Base-by-base conservation (phyloP, 1,139 yeast species). In the Taphrina wiesneri region DNA sequence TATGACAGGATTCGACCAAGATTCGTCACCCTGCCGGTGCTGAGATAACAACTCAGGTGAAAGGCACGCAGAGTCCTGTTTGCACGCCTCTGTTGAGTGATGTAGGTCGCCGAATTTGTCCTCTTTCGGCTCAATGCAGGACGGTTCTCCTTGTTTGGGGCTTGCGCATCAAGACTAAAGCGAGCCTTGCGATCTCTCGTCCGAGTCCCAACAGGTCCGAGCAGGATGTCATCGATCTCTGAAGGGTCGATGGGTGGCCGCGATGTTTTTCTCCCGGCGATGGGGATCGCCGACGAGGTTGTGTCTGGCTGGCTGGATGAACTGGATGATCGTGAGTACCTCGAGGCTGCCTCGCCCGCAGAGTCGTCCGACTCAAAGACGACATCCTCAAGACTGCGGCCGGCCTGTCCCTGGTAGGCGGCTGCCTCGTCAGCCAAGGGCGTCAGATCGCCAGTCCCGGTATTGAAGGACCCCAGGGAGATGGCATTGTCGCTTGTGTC, bases 11-110 rank as follows among this genome's bases (percentile, higher is more conserved):
- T 17, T 11, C 60, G 53, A 23, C 65, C 68, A n/a, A 66, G 41
- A 28, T 67, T 64, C 25, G 67, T 66, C 41, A 67, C 39, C 13
- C 69, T 53, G 7, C 67, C 67, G 34, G 56, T 65, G 49, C 64
- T 49, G 26, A 61, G 32, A 21, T 56, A 67, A 45, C 59, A 56
- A 52, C 32, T 60, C 19, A 53, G 30, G 23, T 62, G 65, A 15
- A 62, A 53, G 19, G 56, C 53, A 15, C 60, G 60, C 53, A 62
- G 34, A 0, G 25, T 51, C 5, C 53, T 46, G 32, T 39, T 52
- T 7, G 65, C 56, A 11, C 60, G 62, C 21, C 66, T 32, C 32
- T 54, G 60, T 4, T 26, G 54, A 23, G 17, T 57, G 23, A 51
- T 34, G 17, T 17, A n/a, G 43, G 34, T 26, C n/a, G 23, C 11